Base-by-base conservation (phyloP, 768 basidiomycete species). In the Lactarius evosmus region DNA sequence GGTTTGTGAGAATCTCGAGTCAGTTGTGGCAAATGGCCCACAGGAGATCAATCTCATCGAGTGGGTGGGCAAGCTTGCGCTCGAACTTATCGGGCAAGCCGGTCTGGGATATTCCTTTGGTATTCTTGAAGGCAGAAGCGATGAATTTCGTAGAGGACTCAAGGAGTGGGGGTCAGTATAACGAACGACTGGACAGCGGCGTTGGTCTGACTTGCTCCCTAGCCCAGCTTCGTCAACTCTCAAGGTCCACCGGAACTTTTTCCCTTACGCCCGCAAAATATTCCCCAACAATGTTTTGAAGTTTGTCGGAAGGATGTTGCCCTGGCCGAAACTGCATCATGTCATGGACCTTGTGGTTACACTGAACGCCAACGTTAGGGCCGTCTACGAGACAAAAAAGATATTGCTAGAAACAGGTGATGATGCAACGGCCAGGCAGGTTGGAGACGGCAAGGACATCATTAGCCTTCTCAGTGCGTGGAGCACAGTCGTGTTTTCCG, bases 271-370 rank as follows among this genome's bases (percentile, higher is more conserved):
- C 12, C 30, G 12, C 7, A 27, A 25, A 6, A 25, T 32, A 16
- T 25, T 33, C 1, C 34, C 44, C 16, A 11, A 11, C 2, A 19
- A 25, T 0, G 9, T 60, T 29, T 46, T 25, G 17, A 16, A 50
- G 27, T 32, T 25, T 6, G 16, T 60, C 22, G 44, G 25, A 1
- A 14, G 50, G 17, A 17, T 17, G 11, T 3, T 60, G 44, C 59
- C 29, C 17, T 60, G 59, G 59, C 25, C 25, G 44, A 36, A 25
- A 14, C 16, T 61, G 14, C 77, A 78, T 53, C 77, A 75, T 60
- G 72, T 82, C 12, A 77, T 78, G 62, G 68, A 71, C 5, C 80
- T 80, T 67, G 76, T 79, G n/a, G 80, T 81, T 68, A 72, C 78
- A 8, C 81, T 82, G 79, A 73, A 81, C 56, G 67, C 74, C 53